Evolutionary conservation across 164 flowering plant genomes (phyloP).

Genomic region (Aristolochia contorta): DNA sequence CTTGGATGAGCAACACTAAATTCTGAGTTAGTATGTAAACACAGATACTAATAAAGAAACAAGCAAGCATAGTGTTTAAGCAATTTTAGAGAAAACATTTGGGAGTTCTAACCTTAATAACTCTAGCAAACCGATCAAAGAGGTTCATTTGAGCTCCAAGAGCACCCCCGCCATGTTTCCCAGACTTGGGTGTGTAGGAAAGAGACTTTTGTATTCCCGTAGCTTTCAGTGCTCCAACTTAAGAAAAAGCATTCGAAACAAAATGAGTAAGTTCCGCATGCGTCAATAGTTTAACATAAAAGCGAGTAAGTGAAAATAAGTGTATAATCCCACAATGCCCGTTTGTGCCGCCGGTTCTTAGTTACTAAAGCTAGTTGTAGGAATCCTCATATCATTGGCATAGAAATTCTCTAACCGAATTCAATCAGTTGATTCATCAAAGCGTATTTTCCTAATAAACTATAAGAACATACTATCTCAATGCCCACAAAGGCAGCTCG

Average conservation of each 20-base stretch:
- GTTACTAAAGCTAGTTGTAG: too few relatives aligned
- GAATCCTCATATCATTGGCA: too few relatives aligned
- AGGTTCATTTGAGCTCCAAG: slow-evolving; percentile 66
- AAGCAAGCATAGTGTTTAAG: background rate
- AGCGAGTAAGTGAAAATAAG: too few relatives aligned
- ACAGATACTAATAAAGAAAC: background rate
- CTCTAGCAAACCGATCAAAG: slow-evolving; percentile 89
- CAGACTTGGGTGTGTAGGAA: slow-evolving; percentile 24
- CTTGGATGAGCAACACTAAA: slow-evolving; percentile 9
- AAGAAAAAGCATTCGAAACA: background rate
- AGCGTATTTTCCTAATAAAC: too few relatives aligned
- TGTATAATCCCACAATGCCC: too few relatives aligned
- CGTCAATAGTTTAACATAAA: too few relatives aligned
- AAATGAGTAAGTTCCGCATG: too few relatives aligned
- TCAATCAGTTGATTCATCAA: too few relatives aligned
- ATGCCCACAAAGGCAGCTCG: too few relatives aligned
- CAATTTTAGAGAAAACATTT: background rate
- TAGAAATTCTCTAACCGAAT: too few relatives aligned
- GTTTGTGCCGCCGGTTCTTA: too few relatives aligned
- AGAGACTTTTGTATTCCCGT: slow-evolving; percentile 18
- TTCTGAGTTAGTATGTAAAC: background rate
- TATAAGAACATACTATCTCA: too few relatives aligned
- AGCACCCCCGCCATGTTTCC: slow-evolving; percentile 42
- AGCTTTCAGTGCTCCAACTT: slow-evolving; percentile 28
- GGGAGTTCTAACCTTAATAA: slow-evolving; percentile 49